phyloP scores from a whole-genome alignment of 2,329 filamentous ascomycete genomes.

The Magnaporthiopsis rhizophila region DNA sequence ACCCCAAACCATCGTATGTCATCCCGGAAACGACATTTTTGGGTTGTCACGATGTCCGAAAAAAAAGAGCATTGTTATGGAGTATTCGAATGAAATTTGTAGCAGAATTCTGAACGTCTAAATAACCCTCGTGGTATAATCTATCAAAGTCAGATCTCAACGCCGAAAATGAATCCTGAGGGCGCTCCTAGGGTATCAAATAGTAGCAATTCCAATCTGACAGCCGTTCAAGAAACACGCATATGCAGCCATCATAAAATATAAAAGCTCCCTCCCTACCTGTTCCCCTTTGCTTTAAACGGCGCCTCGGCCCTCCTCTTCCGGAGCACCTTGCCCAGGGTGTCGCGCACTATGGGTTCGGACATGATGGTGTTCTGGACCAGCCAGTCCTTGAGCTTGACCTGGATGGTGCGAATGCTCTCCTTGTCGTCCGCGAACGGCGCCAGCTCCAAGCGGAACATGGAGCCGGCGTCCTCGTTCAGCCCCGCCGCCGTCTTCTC shows the following conservation, averaged over 20 bases:
- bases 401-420: conserved; percentile 54
- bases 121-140: neutral
- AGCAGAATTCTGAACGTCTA: neutral
- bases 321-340: conserved; percentile 60
- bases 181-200: neutral
- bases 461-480: conserved; percentile 60
- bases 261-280: conserved; percentile 22
- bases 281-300: conserved; percentile 48
- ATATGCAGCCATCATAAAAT: neutral
- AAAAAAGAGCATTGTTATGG: neutral
- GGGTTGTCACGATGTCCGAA: neutral
- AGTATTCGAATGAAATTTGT: neutral
- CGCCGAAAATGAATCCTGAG: neutral
- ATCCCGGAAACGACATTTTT: neutral
- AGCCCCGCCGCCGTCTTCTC: conserved; percentile 49
- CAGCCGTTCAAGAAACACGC: too few species aligned
- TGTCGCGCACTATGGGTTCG: conserved; percentile 75
- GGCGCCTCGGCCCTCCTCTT: conserved; percentile 55
- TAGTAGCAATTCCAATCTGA: neutral
- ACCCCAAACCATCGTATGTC: too few species aligned
- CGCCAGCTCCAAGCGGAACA: conserved; percentile 71
- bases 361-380: conserved; percentile 76
- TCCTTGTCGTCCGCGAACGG: conserved; percentile 71
- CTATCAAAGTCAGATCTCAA: neutral
- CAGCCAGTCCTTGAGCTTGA: conserved; percentile 76